Conservation (phyloP, 139 green algal genomes). For the Desmodesmus armatus region DNA sequence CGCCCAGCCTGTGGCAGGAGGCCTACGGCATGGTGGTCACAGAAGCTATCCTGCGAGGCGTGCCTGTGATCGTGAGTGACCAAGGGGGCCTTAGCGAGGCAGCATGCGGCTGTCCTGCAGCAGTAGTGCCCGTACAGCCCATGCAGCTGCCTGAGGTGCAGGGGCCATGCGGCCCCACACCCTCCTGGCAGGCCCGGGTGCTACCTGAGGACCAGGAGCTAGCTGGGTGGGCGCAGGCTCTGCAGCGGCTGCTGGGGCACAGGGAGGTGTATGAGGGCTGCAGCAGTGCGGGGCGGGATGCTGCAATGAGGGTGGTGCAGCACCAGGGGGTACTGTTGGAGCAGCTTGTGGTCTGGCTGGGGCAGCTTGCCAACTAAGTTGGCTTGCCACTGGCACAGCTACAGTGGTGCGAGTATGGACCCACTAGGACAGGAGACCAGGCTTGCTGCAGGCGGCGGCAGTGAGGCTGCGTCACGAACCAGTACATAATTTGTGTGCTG, state of each 20-base stretch:
- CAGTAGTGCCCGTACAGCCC: slow-evolving; percentile 2
- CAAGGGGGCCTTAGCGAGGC: slow-evolving; percentile 44
- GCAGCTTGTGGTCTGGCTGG: slow-evolving; percentile 17
- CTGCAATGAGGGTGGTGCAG: not conserved
- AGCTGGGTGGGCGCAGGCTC: not conserved
- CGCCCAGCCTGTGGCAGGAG: slow-evolving; percentile 65
- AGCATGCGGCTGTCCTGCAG: not conserved
- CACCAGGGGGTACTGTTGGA: not conserved
- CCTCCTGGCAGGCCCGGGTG: not conserved
- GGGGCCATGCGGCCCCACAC: not conserved
- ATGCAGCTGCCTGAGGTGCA: slow-evolving; percentile 1
- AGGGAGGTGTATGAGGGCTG: not conserved
- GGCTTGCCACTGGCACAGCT: not conserved
- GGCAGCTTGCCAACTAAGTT: not conserved
- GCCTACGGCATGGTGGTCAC: slow-evolving; percentile 67
- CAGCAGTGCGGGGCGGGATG: not conserved
- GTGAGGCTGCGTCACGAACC: too few species aligned
- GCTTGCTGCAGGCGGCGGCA: not conserved
- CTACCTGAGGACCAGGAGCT: slow-evolving; percentile 5
- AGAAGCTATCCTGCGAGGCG: slow-evolving; percentile 52
- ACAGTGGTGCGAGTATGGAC: not conserved
- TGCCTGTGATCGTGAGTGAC: slow-evolving; percentile 53
- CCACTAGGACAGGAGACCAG: not conserved
- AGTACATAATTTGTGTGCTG: not conserved
- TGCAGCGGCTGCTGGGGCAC: slow-evolving; percentile 9